Base-by-base conservation (phyloP, 2,329 filamentous ascomycete species). In the Metarhizium sp. region DNA sequence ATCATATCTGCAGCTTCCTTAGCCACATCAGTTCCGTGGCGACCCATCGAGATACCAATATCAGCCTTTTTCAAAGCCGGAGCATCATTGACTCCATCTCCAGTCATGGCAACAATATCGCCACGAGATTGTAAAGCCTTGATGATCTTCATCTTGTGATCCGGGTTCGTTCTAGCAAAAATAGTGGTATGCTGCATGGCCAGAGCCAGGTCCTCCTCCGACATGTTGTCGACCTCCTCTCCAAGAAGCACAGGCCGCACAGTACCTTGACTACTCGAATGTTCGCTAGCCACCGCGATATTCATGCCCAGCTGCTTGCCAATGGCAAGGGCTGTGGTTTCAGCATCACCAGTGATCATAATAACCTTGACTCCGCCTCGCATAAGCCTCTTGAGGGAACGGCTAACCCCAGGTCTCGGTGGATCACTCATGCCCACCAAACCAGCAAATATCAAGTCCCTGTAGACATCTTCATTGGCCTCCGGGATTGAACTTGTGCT, bases 111-210 rank as follows among this genome's bases (percentile, higher is more conserved):
- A 49, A 99, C 94, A 53, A 99, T 95, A 70, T 97, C 92, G 34
- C 92, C 92, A 42, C 92, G 87, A 55, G 88, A 84, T 71, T 99
- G 94, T 30, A 99, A 81, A 0, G 94, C 94, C 55, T 83, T 80
- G 59, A 99, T 88, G 65, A 99, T 99, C 72, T 96, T 97, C 76
- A 99, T 83, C 74, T 99, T 99, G 75, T 99, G 94, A 59, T 99
- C 94, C 0, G 94, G 94, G 60, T 90, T 96, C 2, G 94, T 97
- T 53, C 95, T 86, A 18, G 94, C 95, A 68, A 99, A 99, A 55
- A 99, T 94, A 1, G 90, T 94, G 1, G 92, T 95, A 54, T 88
- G 86, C 57, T 87, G 82, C 69, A 99, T 94, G 8, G 90, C 90
- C 58, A 88, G 83, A 3, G 89, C 84, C 25, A 99, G 81, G 59